Base-by-base conservation (phyloP, 805 yeast genomes). In the Monosporozyma aerobia region DNA sequence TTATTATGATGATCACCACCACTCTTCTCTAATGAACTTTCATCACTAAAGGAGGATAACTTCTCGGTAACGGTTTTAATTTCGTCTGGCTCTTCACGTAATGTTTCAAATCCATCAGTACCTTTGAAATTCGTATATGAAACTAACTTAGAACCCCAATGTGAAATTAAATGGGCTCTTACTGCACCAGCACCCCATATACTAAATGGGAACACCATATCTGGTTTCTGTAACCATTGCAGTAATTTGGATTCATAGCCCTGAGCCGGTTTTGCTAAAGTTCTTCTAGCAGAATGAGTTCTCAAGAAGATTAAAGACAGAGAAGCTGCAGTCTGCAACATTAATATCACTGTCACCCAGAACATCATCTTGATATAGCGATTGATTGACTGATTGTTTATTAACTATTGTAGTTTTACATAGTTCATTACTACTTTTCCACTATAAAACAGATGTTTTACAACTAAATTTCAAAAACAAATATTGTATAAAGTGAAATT, bases 121-220 rank as follows among this genome's bases (percentile, higher is more conserved):
- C 33, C 33, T 4, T 22, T 35, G 9, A 54, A 56, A 43, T 61
- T 63, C 2, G 63, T 53, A 53, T 63, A 69, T 44, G 54, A 58
- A n/a, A 66, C 55, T 6, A 73, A 73, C 37, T 57, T 59, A 11
- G 51, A 45, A 46, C 69, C 62, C 35, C 67, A 65, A 22, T 27
- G 44, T 2, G 67, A 56, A 29, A 74, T 64, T 53, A 74, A 64
- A 57, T 67, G 69, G 2, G 77, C 59, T 40, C 77, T 68, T 13
- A 73, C 64, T 23, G 68, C 58, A 6, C 73, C 73, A 47, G 53
- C 51, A 43, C 59, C 57, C 65, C 63, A 61, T 25, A 23, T 8
- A 23, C 45, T 16, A 43, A 43, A 43, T 8, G 45, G 30, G 39
- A 35, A 35, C n/a, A 14, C 39, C 16, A 14, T 2, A 14, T 35